Conservation (phyloP, 371 early-diverging fungal species). For the Mortierella sp. region DNA sequence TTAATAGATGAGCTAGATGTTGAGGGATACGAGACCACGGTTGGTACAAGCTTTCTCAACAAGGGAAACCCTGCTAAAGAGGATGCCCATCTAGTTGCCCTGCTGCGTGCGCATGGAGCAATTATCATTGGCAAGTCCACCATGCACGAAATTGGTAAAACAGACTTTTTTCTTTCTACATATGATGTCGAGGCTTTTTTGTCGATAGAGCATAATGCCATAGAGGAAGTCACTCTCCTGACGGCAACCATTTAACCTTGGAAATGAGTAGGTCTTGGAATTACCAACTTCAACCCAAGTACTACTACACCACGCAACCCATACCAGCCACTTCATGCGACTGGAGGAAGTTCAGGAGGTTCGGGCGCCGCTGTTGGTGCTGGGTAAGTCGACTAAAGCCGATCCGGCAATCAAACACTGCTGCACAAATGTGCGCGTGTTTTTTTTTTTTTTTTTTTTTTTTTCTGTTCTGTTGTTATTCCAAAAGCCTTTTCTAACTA, state of each 20-base stretch:
- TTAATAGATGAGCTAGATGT: conserved; percentile 64
- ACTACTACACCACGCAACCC: conserved; percentile 77
- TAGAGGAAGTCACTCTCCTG: not conserved
- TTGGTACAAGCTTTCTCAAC: conserved; percentile 69
- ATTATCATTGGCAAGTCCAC: conserved; percentile 68
- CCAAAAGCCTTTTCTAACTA: conserved; percentile 28
- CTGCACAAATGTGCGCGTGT: not conserved
- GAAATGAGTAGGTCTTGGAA: conserved; percentile 31
- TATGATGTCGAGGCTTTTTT: not conserved
- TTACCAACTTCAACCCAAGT: conserved; percentile 62
- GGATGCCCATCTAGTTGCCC: conserved; percentile 62
- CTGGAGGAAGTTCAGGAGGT: conserved; percentile 83
- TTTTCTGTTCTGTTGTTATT: too few relatives aligned
- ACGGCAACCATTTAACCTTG: not conserved
- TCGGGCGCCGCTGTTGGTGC: conserved; percentile 68
- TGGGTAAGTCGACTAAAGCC: conserved; percentile 43
- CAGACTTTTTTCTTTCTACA: not conserved
- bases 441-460: too few relatives aligned
- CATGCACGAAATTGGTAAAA: conserved; percentile 70
- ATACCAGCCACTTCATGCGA: conserved; percentile 60
- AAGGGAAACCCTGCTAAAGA: conserved; percentile 56
- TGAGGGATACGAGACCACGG: conserved; percentile 61
- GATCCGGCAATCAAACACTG: not conserved
- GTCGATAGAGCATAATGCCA: too few relatives aligned
- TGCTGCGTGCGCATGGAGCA: conserved; percentile 65